These are phyloP conservation scores for Aaosphaeria pasadenensis DNA, from an alignment of 2,329 filamentous ascomycete species.

Conservation along the genomic window DNA sequence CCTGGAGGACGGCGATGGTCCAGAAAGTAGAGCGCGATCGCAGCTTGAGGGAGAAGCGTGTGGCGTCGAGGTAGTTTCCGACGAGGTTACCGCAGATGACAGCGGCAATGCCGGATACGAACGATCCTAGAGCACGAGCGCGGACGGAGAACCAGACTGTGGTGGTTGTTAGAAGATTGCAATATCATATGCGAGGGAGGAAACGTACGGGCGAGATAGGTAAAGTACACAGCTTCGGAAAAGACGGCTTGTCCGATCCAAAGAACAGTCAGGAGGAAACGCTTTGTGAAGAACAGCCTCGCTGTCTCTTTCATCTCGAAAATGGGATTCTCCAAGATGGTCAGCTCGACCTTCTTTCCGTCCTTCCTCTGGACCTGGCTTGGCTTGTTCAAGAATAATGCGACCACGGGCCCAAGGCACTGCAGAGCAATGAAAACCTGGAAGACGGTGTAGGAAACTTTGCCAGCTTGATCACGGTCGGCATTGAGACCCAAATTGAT, in stretches of 20 bases:
- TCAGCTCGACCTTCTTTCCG: conserved; percentile 59
- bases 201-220: conserved; percentile 53
- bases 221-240: conserved; percentile 69
- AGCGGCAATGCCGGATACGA: conserved; percentile 66
- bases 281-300: conserved; percentile 57
- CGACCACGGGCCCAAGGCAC: conserved; percentile 62
- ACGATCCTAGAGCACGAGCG: conserved; percentile 66
- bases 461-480: conserved; percentile 55
- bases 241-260: conserved; percentile 71
- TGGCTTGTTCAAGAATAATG: conserved; percentile 60
- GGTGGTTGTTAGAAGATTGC: background rate
- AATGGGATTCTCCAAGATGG: conserved; percentile 55
- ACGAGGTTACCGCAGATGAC: conserved; percentile 64
- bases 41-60: conserved; percentile 51
- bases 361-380: conserved; percentile 63
- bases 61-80: conserved; percentile 63
- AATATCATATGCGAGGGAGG: conserved; percentile 6
- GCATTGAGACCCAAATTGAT: conserved; percentile 68
- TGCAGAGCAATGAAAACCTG: conserved; percentile 70
- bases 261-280: conserved; percentile 63
- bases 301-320: conserved; percentile 60
- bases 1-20: conserved; percentile 56
- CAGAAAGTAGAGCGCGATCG: conserved; percentile 57
- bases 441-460: conserved; percentile 68
- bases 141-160: conserved; percentile 67